phyloP scores from a whole-genome alignment of 2,329 filamentous ascomycete genomes.

The Diaporthe batatas region DNA sequence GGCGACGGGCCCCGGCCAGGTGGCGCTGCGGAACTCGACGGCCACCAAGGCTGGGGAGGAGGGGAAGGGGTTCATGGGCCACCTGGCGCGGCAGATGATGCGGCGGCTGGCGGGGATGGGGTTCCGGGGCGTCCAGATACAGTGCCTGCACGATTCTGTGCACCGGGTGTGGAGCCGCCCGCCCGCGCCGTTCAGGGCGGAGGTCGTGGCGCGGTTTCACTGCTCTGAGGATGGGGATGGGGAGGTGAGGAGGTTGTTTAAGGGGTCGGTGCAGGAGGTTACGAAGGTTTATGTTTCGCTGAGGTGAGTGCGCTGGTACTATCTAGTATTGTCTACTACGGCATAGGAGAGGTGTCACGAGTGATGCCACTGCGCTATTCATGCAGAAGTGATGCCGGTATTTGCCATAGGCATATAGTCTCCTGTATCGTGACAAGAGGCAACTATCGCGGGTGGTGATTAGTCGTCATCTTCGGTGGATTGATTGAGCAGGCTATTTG shows the following conservation, averaged over 20 bases:
- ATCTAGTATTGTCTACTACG: no score
- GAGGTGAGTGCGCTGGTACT: background rate
- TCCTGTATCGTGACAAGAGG: no score
- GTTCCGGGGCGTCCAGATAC: slow-evolving; percentile 48
- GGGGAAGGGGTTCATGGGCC: slow-evolving; percentile 47
- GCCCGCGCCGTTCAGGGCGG: slow-evolving; percentile 45
- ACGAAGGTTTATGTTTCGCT: slow-evolving; percentile 10
- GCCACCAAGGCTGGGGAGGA: slow-evolving; percentile 47
- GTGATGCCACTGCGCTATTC: no score
- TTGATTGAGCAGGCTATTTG: no score
- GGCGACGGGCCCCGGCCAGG: slow-evolving; percentile 46
- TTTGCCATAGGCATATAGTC: no score
- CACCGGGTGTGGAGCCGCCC: slow-evolving; percentile 47
- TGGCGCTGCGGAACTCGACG: slow-evolving; percentile 47
- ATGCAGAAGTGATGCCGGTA: no score
- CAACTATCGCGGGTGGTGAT: no score
- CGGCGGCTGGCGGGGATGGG: slow-evolving; percentile 41
- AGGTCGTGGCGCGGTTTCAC: background rate
- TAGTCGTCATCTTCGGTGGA: no score
- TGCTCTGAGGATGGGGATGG: background rate
- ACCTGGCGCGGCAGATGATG: slow-evolving; percentile 46
- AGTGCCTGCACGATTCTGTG: slow-evolving; percentile 45
- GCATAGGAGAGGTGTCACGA: no score
- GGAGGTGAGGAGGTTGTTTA: background rate
- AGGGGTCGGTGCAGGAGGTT: background rate